These are phyloP conservation scores for Globisporangium uncinulatum DNA, from an alignment of 352 stramenopile genomes.

Conservation along the genomic window DNA sequence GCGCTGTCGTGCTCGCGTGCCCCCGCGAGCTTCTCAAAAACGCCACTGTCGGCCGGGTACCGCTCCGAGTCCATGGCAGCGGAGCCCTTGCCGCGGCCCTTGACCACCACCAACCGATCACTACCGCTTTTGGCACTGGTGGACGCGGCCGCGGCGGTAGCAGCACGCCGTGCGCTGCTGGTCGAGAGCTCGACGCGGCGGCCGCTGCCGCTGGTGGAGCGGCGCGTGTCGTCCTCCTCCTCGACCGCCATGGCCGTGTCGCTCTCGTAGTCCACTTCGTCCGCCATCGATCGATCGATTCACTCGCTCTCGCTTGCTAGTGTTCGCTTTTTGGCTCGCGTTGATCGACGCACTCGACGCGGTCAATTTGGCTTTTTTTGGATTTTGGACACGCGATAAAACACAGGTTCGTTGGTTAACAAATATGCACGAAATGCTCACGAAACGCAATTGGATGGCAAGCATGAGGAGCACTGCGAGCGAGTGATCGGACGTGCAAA, in stretches of 20 bases:
- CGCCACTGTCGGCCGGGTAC: constrained; percentile 62
- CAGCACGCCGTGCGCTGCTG: background rate
- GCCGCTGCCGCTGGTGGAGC: background rate
- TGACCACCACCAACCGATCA: constrained; percentile 50
- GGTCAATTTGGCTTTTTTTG: background rate
- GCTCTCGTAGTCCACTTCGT: constrained; percentile 86
- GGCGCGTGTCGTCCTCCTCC: constrained; percentile 57
- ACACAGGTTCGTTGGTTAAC: too few species aligned
- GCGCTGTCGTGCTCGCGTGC: constrained; percentile 39
- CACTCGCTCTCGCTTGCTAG: constrained; percentile 1
- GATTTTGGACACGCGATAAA: background rate
- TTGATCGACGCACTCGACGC: background rate
- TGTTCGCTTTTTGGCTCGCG: background rate
- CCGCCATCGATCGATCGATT: constrained; percentile 40
- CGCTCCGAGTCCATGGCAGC: constrained; percentile 70
- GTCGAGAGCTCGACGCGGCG: constrained; percentile 1
- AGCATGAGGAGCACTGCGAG: background rate
- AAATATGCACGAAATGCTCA: too few species aligned
- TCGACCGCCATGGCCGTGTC: constrained; percentile 82
- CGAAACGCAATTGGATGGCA: background rate
- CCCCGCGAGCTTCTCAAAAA: constrained; percentile 70
- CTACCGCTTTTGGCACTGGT: constrained; percentile 4
- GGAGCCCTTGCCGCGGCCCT: constrained; percentile 57
- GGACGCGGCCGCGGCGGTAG: background rate
- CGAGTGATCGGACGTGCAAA: background rate